Evolutionary conservation across 371 early-diverging fungal genomes (phyloP).

Genomic region (Mortierella sp.): DNA sequence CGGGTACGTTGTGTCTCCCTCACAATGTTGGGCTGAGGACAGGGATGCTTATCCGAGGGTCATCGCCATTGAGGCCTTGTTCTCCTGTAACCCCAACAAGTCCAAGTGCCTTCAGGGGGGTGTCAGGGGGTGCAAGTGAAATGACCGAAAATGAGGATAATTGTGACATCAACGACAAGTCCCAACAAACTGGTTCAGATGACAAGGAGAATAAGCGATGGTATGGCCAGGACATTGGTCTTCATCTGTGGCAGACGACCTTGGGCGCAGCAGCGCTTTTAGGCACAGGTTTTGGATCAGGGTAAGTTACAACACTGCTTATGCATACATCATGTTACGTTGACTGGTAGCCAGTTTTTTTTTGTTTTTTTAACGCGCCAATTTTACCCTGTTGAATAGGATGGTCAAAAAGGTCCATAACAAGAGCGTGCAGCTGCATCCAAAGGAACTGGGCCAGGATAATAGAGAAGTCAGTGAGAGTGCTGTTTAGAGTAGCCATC

Average conservation of each 20-base stretch:
- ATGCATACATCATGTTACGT: too few relatives aligned
- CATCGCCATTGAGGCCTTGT: conserved; percentile 42
- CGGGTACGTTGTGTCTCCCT: conserved; percentile 40
- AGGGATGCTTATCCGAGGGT: conserved; percentile 44
- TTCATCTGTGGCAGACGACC: conserved; percentile 53
- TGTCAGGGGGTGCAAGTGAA: conserved; percentile 3
- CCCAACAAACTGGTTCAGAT: conserved; percentile 3
- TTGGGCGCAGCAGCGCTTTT: conserved; percentile 44
- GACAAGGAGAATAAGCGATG: conserved; percentile 54
- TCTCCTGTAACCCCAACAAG: conserved; percentile 16
- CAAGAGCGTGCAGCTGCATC: conserved; percentile 34
- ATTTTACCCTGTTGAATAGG: conserved; percentile 6
- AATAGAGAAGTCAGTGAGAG: conserved; percentile 15
- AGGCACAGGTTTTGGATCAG: conserved; percentile 51
- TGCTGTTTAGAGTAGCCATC: not conserved
- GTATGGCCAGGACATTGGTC: conserved; percentile 48
- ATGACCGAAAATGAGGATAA: conserved; percentile 15
- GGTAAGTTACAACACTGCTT: conserved; percentile 14
- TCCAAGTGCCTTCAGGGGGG: conserved; percentile 22
- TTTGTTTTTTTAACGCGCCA: not conserved
- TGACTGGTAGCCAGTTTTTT: too few relatives aligned
- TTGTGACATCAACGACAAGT: conserved; percentile 12
- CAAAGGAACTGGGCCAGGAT: conserved; percentile 32
- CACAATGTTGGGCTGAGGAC: conserved; percentile 43
- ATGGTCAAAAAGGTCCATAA: conserved; percentile 48